Evolutionary conservation across 164 flowering plant genomes (phyloP).

Genomic region (Euptelea pleiosperma): DNA sequence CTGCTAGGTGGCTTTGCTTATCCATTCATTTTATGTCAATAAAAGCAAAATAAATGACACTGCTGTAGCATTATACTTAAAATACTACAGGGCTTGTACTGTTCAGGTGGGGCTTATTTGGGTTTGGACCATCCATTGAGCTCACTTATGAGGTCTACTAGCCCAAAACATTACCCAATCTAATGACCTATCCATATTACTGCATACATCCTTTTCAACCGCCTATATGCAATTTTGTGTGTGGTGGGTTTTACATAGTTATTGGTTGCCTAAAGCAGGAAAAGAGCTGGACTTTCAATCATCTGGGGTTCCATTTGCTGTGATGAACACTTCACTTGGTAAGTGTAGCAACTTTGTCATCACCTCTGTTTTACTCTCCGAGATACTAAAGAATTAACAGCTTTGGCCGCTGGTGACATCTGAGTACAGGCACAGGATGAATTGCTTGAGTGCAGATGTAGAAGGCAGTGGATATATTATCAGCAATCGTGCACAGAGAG

Average conservation of each 20-base stretch:
- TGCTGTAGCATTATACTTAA: no score
- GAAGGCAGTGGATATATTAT: slow-evolving; percentile 67
- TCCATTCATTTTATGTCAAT: no score
- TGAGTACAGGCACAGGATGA: slow-evolving; percentile 78
- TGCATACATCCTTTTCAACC: no score
- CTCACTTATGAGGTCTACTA: no score
- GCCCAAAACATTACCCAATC: no score
- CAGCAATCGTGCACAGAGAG: slow-evolving; percentile 15
- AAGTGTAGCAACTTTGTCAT: background rate
- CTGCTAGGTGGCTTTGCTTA: slow-evolving; percentile 6
- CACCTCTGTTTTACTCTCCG: background rate
- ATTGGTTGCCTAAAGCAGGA: slow-evolving; percentile 41
- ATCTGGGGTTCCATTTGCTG: slow-evolving; percentile 86
- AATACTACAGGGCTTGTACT: no score
- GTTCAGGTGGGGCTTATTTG: no score
- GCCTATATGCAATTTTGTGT: no score
- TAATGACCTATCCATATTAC: no score
- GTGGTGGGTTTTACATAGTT: no score
- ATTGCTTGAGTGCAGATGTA: slow-evolving; percentile 66
- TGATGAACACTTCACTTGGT: slow-evolving; percentile 91
- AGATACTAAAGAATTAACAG: background rate
- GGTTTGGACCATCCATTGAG: no score
- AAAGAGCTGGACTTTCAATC: slow-evolving; percentile 62
- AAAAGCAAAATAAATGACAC: no score
- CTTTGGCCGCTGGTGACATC: background rate